Evolutionary conservation across 2,329 filamentous ascomycete genomes (phyloP), one percentile per base, ranked within the genome.

Genomic region (Mycosphaerella sp.): DNA sequence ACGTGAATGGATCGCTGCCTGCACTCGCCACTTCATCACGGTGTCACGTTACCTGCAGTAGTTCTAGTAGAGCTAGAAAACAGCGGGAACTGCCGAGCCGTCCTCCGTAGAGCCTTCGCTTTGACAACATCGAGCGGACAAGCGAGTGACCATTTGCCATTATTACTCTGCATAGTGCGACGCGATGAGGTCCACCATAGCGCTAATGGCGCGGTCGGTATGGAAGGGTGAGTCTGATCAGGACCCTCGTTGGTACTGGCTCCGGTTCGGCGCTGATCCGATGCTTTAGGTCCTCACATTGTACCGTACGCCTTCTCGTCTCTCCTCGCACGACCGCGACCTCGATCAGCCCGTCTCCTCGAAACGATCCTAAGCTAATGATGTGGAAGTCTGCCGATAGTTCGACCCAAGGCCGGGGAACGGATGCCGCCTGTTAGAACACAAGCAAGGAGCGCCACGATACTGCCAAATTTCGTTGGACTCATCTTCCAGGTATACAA

Each of bases 401-500:
- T 80, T 41, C 71, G 64, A 73, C 64, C 78, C 71, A 78, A 76
- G 63, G 69, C 77, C 5, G 84, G 84, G 63, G 76, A 87, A 62
- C 79, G 77, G 58, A 75, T 79, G 3, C 80, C 79, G 35, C 85
- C 88, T 10, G 90, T 96, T 68, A 84, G 81, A 65, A 96, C 90
- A 13, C 87, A 91, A 69, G 89, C 89, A 34, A 87, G 90, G 59
- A 80, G 85, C 50, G 90, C 90, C 28, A 95, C 89, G 5, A 93
- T 96, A 63, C 78, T 95, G 50, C 90, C 90, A 57, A 94, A 87
- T 71, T 95, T 95, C 68, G 88, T 96, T 48, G 89, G 89, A 12
- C 75, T 95, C 63, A 84, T 82, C 68, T 96, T 96, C 70, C 85
- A 90, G 71, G 81, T 96, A 53, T 86, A 96, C 74, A 95, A 95